Evolutionary conservation across 371 early-diverging fungal genomes (phyloP), one percentile per base, ranked within the genome.

Genomic region (Funneliformis caledonium): DNA sequence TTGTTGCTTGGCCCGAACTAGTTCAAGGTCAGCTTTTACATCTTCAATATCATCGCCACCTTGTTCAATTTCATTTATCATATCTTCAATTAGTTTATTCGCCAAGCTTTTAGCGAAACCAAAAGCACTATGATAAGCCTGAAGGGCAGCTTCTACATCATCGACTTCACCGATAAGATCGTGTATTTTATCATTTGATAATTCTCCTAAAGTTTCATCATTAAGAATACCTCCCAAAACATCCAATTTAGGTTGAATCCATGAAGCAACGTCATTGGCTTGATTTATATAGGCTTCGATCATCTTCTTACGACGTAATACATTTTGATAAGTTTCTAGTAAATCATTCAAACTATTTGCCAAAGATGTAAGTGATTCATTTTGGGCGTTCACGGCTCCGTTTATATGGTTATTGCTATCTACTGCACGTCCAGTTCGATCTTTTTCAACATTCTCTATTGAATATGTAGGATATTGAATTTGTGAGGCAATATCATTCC

Each of bases 291-390:
- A 79, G 5, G 79, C 69, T 26, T 79, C 79, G 16, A 79, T 50
- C 79, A 79, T 70, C 52, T 70, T 70, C 43, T 79, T 79, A 16
- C 79, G 77, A 14, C 64, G 77, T 45, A 76, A 64, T 22, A 76
- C 64, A 64, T 76, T 76, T 47, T 76, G 37, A 75, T 75, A 60
- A 26, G 60, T 76, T 4, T 48, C 19, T 26, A 76, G 43, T 5
- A 76, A 45, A 45, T 76, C 65, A 48, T 76, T 76, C 19, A 76
- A 61, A 47, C 77, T 76, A 76, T 64, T 43, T 60, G 77, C 19
- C 5, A 76, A 64, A 19, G 77, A 76, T 64, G 22, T 64, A n/a
- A 76, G 47, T 14, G 77, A 76, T 76, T 47, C 77, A 31, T 76
- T 60, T 16, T 76, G 77, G 26, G 60, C 77, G 22, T 45, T 76